phyloP scores from a whole-genome alignment of 805 yeast species.

The Metschnikowia picachoensis region DNA sequence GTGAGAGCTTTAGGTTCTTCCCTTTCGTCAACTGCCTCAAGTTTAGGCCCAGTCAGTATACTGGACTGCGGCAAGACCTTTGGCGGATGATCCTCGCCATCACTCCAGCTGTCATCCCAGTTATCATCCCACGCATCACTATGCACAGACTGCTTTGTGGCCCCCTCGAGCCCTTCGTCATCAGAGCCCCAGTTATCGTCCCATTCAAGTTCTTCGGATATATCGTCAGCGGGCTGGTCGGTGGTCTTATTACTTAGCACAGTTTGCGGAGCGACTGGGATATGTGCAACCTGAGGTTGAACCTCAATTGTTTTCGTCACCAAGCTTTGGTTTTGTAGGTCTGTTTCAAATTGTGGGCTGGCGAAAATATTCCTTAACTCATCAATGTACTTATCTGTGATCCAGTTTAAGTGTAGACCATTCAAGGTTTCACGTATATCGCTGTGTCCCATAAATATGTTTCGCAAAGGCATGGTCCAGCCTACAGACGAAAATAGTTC shows the following conservation, averaged over 20 bases:
- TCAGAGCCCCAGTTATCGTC: constrained; percentile 18
- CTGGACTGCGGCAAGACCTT: not conserved
- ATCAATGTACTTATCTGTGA: constrained; percentile 30
- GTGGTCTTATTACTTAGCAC: not conserved
- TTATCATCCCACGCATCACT: constrained; percentile 15
- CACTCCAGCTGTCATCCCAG: constrained; percentile 18
- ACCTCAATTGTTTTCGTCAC: constrained; percentile 16
- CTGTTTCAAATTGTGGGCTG: constrained; percentile 3
- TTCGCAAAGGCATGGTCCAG: constrained; percentile 26
- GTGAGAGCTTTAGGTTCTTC: no score
- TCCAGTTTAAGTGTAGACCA: constrained; percentile 29
- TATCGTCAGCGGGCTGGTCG: not conserved
- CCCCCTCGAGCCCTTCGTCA: constrained; percentile 3
- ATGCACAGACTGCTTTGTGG: constrained; percentile 2
- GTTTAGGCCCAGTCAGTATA: no score
- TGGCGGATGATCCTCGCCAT: constrained; percentile 3
- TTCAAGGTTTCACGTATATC: constrained; percentile 24
- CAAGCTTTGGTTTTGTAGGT: constrained; percentile 7
- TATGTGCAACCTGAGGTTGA: not conserved
- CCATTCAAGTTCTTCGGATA: constrained; percentile 14
- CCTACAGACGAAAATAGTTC: constrained; percentile 19
- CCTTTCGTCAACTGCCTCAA: no score
- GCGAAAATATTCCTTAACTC: constrained; percentile 23
- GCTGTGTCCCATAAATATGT: constrained; percentile 12
- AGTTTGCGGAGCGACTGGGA: not conserved